Percentiles rank a stretch among this genome's conserved stretches.
Evolutionary conservation across 2,329 filamentous ascomycete species (phyloP).

Genomic region (Microsporum canis): DNA sequence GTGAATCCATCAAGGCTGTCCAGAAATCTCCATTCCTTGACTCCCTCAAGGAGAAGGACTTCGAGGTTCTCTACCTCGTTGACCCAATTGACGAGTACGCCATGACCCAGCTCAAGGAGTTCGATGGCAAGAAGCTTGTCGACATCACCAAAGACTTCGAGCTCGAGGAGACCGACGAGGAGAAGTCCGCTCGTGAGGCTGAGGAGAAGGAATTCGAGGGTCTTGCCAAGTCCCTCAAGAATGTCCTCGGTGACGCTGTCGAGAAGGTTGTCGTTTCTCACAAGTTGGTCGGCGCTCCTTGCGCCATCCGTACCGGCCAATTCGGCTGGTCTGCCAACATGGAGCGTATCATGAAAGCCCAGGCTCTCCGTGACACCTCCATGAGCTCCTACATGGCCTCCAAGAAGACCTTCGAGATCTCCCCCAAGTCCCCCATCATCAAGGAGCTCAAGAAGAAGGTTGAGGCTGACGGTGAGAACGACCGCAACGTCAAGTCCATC

Average conservation of each 20-base stretch:
- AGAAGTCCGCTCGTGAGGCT: slow-evolving; percentile 89
- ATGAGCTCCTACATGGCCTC: slow-evolving; percentile 99
- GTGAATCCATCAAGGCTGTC: slow-evolving; percentile 97
- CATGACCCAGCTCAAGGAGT: slow-evolving; percentile 99
- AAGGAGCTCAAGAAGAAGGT: slow-evolving; percentile 99
- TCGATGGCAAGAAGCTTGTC: slow-evolving; percentile 99
- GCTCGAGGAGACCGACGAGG: slow-evolving; percentile 98
- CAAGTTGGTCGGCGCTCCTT: slow-evolving; percentile 90
- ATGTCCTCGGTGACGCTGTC: slow-evolving; percentile 96
- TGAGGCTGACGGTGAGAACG: slow-evolving; percentile 91
- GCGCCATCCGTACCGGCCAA: slow-evolving; percentile 97
- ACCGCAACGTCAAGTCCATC: slow-evolving; percentile 98
- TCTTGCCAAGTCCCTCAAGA: slow-evolving; percentile 96
- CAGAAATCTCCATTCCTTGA: slow-evolving; percentile 98
- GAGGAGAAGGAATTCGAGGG: slow-evolving; percentile 98
- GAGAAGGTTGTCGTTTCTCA: slow-evolving; percentile 99
- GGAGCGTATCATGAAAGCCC: slow-evolving; percentile 99
- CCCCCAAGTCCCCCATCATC: slow-evolving; percentile 94
- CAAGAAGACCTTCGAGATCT: slow-evolving; percentile 99
- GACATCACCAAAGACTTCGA: slow-evolving; percentile 99
- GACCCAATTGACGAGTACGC: slow-evolving; percentile 99
- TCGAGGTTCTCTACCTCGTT: slow-evolving; percentile 98
- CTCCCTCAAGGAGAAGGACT: slow-evolving; percentile 96
- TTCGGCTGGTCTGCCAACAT: slow-evolving; percentile 99
- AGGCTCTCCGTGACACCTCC: slow-evolving; percentile 98